These are phyloP conservation scores for Leptodermis oblonga DNA, from an alignment of 257 asterid genomes.

Conservation along the genomic window DNA sequence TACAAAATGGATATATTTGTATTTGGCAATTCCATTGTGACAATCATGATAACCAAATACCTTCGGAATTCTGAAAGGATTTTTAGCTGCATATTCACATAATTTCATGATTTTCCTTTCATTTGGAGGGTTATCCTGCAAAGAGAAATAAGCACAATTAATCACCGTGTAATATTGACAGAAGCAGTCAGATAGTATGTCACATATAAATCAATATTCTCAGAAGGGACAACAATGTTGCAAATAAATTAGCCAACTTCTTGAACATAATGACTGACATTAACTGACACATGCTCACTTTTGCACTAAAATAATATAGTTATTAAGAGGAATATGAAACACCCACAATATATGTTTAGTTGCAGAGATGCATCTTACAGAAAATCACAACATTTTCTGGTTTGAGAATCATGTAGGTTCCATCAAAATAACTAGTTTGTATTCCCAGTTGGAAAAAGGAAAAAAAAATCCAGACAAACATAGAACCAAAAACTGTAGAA, in stretches of 20 bases:
- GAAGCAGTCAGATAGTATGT: neutral
- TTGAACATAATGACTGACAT: neutral
- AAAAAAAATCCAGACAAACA: neutral
- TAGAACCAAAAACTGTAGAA: neutral
- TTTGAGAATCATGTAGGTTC: neutral
- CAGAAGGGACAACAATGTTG: neutral
- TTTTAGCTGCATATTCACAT: slow-evolving; percentile 94
- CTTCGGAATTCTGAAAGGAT: slow-evolving; percentile 88
- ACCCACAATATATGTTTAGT: neutral
- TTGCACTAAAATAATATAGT: too few species aligned
- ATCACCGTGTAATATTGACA: neutral
- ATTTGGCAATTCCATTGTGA: neutral
- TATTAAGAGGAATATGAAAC: neutral
- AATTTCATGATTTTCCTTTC: slow-evolving; percentile 80
- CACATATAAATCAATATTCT: neutral
- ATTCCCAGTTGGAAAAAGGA: neutral
- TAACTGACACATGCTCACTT: neutral
- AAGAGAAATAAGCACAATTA: slow-evolving; percentile 13
- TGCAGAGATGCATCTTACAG: neutral
- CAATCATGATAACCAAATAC: slow-evolving; percentile 25
- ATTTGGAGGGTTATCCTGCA: slow-evolving; percentile 68
- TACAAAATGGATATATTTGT: neutral
- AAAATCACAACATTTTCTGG: neutral
- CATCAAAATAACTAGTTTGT: neutral
- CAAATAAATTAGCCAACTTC: neutral